phyloP scores from a whole-genome alignment of 2,329 filamentous ascomycete species.

The Fusarium algeriense region DNA sequence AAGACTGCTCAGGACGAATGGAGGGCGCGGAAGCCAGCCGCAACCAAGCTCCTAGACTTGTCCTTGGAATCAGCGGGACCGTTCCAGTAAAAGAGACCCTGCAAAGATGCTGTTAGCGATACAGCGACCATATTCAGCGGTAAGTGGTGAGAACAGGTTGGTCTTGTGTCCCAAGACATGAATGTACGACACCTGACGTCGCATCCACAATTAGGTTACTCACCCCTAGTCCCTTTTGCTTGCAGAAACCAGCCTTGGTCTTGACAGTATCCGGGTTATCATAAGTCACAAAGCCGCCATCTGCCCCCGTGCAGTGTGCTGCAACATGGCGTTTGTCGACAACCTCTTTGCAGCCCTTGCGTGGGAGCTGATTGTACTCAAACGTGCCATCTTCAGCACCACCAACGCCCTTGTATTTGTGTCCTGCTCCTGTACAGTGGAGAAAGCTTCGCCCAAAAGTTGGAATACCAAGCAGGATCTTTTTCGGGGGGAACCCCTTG shows the following conservation, averaged over 20 bases:
- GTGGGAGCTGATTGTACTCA: conserved; percentile 78
- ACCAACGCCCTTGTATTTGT: conserved; percentile 66
- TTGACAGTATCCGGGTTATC: conserved; percentile 82
- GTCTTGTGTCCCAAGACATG: conserved; percentile 24
- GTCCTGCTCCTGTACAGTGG: conserved; percentile 72
- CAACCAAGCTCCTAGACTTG: conserved; percentile 68
- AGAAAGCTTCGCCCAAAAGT: conserved; percentile 82
- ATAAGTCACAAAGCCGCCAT: conserved; percentile 83
- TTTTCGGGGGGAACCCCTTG: conserved; percentile 75
- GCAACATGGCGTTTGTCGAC: conserved; percentile 76
- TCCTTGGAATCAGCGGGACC: conserved; percentile 76
- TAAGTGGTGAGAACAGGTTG: conserved; percentile 22
- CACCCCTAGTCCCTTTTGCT: conserved; percentile 75
- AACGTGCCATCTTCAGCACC: conserved; percentile 76
- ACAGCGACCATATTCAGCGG: background rate
- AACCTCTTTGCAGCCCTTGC: conserved; percentile 70
- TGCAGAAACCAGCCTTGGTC: conserved; percentile 80
- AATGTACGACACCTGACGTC: conserved; percentile 23
- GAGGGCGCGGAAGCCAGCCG: conserved; percentile 69
- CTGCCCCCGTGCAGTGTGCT: conserved; percentile 78
- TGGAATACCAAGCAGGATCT: conserved; percentile 81
- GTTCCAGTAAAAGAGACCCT: conserved; percentile 86
- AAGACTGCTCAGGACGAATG: conserved; percentile 55
- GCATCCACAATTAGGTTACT: conserved; percentile 47
- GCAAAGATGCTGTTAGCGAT: conserved; percentile 39